These are phyloP conservation scores for Podaxis sp. DNA, from an alignment of 768 basidiomycete genomes.

Conservation along the genomic window DNA sequence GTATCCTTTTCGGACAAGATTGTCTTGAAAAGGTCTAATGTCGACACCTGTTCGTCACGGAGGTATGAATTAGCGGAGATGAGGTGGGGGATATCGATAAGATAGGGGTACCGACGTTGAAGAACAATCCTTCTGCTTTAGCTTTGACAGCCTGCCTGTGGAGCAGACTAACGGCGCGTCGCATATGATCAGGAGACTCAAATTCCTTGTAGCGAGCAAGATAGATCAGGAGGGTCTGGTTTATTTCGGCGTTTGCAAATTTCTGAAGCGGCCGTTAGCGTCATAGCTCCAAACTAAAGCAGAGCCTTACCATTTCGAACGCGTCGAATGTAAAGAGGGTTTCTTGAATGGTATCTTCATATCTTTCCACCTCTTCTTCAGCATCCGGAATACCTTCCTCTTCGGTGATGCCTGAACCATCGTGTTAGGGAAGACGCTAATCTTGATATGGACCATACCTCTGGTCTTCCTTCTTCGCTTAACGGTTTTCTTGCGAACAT, in stretches of 20 bases:
- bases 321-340: conserved; percentile 90
- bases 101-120: conserved; percentile 64
- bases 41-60: conserved; percentile 68
- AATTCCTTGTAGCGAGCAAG: conserved; percentile 85
- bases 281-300: conserved; percentile 14
- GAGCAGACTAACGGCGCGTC: conserved; percentile 83
- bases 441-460: conserved; percentile 29
- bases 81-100: conserved; percentile 15
- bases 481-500: conserved; percentile 68
- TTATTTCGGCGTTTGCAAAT: conserved; percentile 87
- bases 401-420: conserved; percentile 40
- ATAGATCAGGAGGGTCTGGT: conserved; percentile 80
- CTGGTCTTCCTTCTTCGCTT: conserved; percentile 50
- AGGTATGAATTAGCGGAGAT: conserved; percentile 13
- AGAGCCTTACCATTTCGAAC: conserved; percentile 74
- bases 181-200: conserved; percentile 77
- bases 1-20: conserved; percentile 81
- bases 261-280: conserved; percentile 47
- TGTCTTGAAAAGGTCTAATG: conserved; percentile 82
- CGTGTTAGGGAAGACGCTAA: background rate
- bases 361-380: conserved; percentile 56
- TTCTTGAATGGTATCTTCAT: conserved; percentile 70
- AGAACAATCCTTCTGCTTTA: conserved; percentile 94
- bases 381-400: conserved; percentile 69
- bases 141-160: conserved; percentile 89